Conservation (phyloP, 495 filamentous ascomycete genomes). For the Delitschia confertaspora region DNA sequence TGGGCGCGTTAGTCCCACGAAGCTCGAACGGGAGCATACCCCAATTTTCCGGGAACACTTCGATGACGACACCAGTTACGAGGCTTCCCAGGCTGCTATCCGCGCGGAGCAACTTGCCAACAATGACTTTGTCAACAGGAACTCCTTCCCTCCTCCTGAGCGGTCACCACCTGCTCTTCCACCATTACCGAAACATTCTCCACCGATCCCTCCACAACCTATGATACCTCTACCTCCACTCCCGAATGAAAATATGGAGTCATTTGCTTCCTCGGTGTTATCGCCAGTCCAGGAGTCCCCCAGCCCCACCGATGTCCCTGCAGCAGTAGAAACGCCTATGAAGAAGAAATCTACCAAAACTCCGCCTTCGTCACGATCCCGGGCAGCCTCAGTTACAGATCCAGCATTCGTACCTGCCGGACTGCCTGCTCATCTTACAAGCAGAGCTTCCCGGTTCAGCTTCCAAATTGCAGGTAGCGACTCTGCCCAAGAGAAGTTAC, state of each 20-base stretch:
- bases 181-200: slow-evolving; percentile 22
- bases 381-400: slow-evolving; percentile 43
- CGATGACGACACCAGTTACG: slow-evolving; percentile 43
- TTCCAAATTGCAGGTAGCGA: slow-evolving; percentile 80
- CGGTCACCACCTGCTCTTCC: slow-evolving; percentile 25
- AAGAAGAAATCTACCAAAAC: slow-evolving; percentile 28
- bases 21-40: slow-evolving; percentile 39
- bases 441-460: slow-evolving; percentile 80
- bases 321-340: slow-evolving; percentile 28
- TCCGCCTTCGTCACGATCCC: slow-evolving; percentile 37
- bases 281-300: slow-evolving; percentile 31
- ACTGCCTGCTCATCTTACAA: slow-evolving; percentile 56
- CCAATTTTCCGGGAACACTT: slow-evolving; percentile 63
- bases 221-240: slow-evolving; percentile 7
- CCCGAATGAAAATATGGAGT: neutral
- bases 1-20: slow-evolving; percentile 33
- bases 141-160: slow-evolving; percentile 15
- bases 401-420: slow-evolving; percentile 29
- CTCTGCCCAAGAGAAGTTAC: slow-evolving; percentile 65
- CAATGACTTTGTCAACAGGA: slow-evolving; percentile 29
- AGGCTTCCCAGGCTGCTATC: slow-evolving; percentile 26
- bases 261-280: slow-evolving; percentile 28
- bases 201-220: slow-evolving; percentile 10
- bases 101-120: slow-evolving; percentile 29
- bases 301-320: slow-evolving; percentile 33